phyloP scores from a whole-genome alignment of 2,329 filamentous ascomycete species.

The Didymella glomerata region DNA sequence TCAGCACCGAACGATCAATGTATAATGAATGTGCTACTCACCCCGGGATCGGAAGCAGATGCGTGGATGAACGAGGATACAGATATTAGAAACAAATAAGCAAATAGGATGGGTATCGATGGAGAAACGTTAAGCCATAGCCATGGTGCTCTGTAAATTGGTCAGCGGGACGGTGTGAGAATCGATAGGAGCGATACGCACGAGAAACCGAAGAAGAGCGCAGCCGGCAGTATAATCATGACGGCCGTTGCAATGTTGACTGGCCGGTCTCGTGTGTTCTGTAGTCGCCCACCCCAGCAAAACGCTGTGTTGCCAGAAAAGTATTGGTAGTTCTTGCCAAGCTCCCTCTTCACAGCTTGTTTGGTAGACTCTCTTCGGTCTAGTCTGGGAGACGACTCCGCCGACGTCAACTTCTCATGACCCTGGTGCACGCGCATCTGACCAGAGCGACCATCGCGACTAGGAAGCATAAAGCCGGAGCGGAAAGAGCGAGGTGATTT shows the following conservation, averaged over 20 bases:
- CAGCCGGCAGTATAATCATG: slow-evolving; percentile 78
- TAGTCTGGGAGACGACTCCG: slow-evolving; percentile 76
- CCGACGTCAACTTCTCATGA: slow-evolving; percentile 84
- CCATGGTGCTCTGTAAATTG: slow-evolving; percentile 70
- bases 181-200: slow-evolving; percentile 48
- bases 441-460: slow-evolving; percentile 61
- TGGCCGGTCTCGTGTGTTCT: slow-evolving; percentile 86
- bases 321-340: slow-evolving; percentile 85
- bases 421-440: slow-evolving; percentile 62
- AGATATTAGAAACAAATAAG: slow-evolving; percentile 89
- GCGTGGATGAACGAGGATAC: slow-evolving; percentile 94
- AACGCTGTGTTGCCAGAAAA: slow-evolving; percentile 95
- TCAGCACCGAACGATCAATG: slow-evolving; percentile 25
- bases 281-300: slow-evolving; percentile 82
- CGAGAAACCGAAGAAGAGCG: slow-evolving; percentile 86
- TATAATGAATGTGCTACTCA: slow-evolving; percentile 60
- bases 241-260: slow-evolving; percentile 88
- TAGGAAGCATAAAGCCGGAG: slow-evolving; percentile 74
- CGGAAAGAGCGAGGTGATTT: slow-evolving; percentile 80
- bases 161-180: slow-evolving; percentile 10
- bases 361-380: slow-evolving; percentile 54
- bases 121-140: slow-evolving; percentile 87
- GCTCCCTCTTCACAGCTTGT: slow-evolving; percentile 52
- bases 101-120: slow-evolving; percentile 87
- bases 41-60: slow-evolving; percentile 89